These are phyloP conservation scores for Aspergillus aculeatus DNA, from an alignment of 2,329 filamentous ascomycete species.

Conservation along the genomic window DNA sequence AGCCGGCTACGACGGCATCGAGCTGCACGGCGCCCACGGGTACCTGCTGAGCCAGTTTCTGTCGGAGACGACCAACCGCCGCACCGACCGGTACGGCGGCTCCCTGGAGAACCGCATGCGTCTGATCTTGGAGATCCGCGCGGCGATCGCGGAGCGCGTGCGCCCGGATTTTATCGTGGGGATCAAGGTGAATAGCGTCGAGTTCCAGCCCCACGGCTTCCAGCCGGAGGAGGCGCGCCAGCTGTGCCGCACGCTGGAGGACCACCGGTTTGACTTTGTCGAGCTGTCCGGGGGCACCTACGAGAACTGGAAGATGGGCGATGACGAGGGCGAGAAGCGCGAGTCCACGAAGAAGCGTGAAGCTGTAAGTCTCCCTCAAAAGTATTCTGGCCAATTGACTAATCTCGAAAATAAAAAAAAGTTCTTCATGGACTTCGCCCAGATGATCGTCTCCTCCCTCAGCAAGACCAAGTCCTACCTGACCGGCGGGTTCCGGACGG, in stretches of 20 bases:
- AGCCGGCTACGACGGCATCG: conserved; percentile 20
- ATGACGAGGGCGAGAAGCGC: conserved; percentile 30
- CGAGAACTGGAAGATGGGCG: conserved; percentile 31
- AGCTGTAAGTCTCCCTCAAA: conserved; percentile 25
- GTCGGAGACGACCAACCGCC: conserved; percentile 32
- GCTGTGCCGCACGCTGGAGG: conserved; percentile 45
- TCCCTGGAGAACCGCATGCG: conserved; percentile 37
- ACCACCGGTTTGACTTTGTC: conserved; percentile 57
- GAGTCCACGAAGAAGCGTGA: conserved; percentile 58
- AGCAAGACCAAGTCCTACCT: conserved; percentile 58
- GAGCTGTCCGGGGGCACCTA: conserved; percentile 64
- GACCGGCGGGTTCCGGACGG: conserved; percentile 59
- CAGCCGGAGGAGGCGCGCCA: conserved; percentile 55
- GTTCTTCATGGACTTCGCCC: conserved; percentile 62
- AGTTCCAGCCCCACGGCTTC: conserved; percentile 25
- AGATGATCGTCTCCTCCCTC: conserved; percentile 50
- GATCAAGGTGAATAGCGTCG: conserved; percentile 48
- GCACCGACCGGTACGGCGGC: conserved; percentile 46
- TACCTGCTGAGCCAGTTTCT: conserved; percentile 40
- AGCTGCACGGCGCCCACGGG: conserved; percentile 50
- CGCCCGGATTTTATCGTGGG: conserved; percentile 40
- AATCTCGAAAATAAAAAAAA: too few relatives aligned
- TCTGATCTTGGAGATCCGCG: conserved; percentile 42
- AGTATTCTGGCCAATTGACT: too few relatives aligned
- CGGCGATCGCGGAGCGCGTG: conserved; percentile 36